Base-by-base conservation (phyloP, 768 basidiomycete genomes). In the Tricholoma furcatifolium region DNA sequence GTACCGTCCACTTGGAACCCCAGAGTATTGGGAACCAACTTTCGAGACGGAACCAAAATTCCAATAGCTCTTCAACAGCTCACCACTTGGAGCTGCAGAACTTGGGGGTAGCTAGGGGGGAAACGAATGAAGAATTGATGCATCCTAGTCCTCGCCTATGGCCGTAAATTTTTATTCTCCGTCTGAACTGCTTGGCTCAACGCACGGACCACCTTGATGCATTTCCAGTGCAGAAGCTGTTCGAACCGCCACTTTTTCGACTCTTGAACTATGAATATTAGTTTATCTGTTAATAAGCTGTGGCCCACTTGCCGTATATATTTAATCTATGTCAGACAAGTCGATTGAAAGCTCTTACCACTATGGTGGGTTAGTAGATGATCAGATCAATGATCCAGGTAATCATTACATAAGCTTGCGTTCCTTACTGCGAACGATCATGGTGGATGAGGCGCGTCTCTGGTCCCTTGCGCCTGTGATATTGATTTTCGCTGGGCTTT, bases 401-500 rank as follows among this genome's bases (percentile, higher is more conserved):
- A n/a, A n/a, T n/a, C n/a, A 3, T 27, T 3, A 52, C 44, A 41
- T 52, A 52, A 52, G 34, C 43, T 9, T 6, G 7, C 45, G n/a
- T 20, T 23, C n/a, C 40, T 41, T 38, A 35, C 47, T 14, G 5
- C n/a, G 6, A 45, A 43, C 45, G 40, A 50, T 32, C 41, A 43
- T 35, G 51, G 46, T 27, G 49, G 60, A 51, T 35, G 27, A 27
- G 20, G 60, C 61, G 50, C 63, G 58, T 53, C 48, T 73, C 36
- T 64, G 67, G 41, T 61, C 68, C 15, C 70, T 80, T 27, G 61
- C 66, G 6, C 72, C 74, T 4, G 53, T 85, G 7, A 62, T 84
- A 17, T 60, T 79, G 35, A 53, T 81, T 32, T 67, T 85, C 27
- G 76, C 67, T 11, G 53, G 78, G 42, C 70, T 86, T 49, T 61